phyloP scores from a whole-genome alignment of 306 rosid species.

The Glycine tomentella region DNA sequence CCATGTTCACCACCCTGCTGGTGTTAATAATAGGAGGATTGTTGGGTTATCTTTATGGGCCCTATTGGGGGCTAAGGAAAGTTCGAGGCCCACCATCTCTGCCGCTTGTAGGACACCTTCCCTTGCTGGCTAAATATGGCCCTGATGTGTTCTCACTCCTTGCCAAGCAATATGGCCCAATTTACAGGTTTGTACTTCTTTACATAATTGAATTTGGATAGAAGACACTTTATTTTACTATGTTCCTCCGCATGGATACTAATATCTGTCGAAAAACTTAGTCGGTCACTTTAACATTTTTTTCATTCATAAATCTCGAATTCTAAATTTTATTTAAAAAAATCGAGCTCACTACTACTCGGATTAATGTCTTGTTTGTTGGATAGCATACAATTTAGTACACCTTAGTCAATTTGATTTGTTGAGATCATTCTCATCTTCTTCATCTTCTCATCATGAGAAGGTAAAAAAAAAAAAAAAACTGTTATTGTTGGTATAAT shows the following conservation, averaged over 20 bases:
- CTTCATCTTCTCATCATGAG: background rate
- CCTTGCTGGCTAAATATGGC: conserved; percentile 86
- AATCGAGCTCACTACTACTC: too few species aligned
- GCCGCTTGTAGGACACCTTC: conserved; percentile 91
- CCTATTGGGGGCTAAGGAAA: conserved; percentile 80
- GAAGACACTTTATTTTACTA: too few species aligned
- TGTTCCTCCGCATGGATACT: too few species aligned
- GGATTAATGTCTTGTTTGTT: too few species aligned
- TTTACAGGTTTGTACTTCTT: conserved; percentile 70
- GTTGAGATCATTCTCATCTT: background rate
- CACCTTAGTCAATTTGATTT: background rate
- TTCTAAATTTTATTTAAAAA: too few species aligned
- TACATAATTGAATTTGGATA: background rate
- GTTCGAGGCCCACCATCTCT: conserved; percentile 87
- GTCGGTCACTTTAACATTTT: too few species aligned
- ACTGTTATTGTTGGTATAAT: background rate
- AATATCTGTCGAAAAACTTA: too few species aligned
- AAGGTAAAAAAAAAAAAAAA: too few species aligned
- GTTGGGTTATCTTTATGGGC: conserved; percentile 67
- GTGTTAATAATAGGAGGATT: conserved; percentile 54
- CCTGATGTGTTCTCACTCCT: conserved; percentile 90
- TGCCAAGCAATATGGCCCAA: conserved; percentile 86
- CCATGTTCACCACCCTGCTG: conserved; percentile 56
- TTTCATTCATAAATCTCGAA: too few species aligned
- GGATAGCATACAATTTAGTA: too few species aligned